Evolutionary conservation across 768 basidiomycete species (phyloP).

Genomic region (Royoungia palumana): DNA sequence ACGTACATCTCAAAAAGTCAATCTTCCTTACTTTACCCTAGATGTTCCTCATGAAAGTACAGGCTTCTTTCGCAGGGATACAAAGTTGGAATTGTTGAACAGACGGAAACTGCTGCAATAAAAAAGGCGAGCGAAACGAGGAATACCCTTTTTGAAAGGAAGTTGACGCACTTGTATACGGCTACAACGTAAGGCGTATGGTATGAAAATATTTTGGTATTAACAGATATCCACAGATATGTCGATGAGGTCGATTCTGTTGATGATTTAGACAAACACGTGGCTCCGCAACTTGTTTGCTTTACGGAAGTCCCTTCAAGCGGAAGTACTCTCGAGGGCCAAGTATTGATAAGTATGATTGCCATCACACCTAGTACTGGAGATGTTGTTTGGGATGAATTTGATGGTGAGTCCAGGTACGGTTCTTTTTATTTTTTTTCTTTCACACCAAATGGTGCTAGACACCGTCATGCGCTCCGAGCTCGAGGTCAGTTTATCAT

Average conservation of each 20-base stretch:
- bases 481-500: conserved; percentile 59
- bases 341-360: conserved; percentile 65
- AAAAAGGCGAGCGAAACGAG: conserved; percentile 80
- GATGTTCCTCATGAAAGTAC: not conserved
- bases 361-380: conserved; percentile 84
- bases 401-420: conserved; percentile 52
- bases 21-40: conserved; percentile 5
- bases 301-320: conserved; percentile 50
- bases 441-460: conserved; percentile 24
- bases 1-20: conserved; percentile 76
- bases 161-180: conserved; percentile 78
- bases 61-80: conserved; percentile 76
- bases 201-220: not conserved
- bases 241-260: conserved; percentile 75
- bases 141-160: conserved; percentile 68
- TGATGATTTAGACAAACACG: conserved; percentile 55
- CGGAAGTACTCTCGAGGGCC: conserved; percentile 15
- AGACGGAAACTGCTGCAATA: conserved; percentile 84
- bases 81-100: conserved; percentile 80
- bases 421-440: not conserved
- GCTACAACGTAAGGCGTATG: conserved; percentile 67
- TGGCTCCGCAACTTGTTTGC: conserved; percentile 68
- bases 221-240: conserved; percentile 48
- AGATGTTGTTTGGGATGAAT: conserved; percentile 91
- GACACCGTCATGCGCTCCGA: conserved; percentile 85